Conservation (phyloP, 2,329 filamentous ascomycete species). For the Colletotrichum lindemuthianum region DNA sequence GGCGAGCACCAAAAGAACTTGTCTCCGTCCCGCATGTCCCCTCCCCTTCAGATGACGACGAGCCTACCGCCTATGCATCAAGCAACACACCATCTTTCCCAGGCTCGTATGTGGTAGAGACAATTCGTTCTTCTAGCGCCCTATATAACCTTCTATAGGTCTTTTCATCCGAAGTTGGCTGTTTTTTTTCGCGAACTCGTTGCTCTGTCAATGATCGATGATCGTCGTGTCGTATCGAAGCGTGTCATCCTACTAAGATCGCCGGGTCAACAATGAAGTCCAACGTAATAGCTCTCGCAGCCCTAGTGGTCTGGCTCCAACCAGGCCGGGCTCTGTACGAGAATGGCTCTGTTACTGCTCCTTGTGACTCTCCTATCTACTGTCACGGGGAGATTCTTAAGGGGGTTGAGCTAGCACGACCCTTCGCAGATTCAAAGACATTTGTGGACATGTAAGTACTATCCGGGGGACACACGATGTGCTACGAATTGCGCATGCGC, state of each 20-base stretch:
- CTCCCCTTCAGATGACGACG: neutral
- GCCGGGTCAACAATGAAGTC: conserved; percentile 9
- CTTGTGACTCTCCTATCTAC: conserved; percentile 75
- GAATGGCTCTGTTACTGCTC: conserved; percentile 69
- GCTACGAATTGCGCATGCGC: too few species aligned
- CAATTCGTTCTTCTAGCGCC: neutral
- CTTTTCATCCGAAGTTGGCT: conserved; percentile 18
- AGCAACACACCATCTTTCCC: too few species aligned
- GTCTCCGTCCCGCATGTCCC: neutral
- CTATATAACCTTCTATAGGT: conserved; percentile 16
- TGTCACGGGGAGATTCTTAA: conserved; percentile 72
- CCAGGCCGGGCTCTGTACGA: conserved; percentile 60
- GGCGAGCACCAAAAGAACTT: neutral
- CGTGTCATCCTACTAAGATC: neutral
- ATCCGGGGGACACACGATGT: too few species aligned
- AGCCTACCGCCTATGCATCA: too few species aligned
- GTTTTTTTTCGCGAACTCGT: neutral
- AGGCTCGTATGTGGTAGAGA: too few species aligned
- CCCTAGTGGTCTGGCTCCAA: conserved; percentile 31
- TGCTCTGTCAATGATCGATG: neutral
- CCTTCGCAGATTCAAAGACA: conserved; percentile 75
- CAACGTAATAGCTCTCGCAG: conserved; percentile 11
- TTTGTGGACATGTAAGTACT: conserved; percentile 72
- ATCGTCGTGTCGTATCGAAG: neutral
- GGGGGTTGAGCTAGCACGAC: conserved; percentile 70